A percentile compares a stretch with the other conserved stretches of the same genome.
phyloP scores from a whole-genome alignment of 2,329 filamentous ascomycete species.

The Diaporthe nobilis region DNA sequence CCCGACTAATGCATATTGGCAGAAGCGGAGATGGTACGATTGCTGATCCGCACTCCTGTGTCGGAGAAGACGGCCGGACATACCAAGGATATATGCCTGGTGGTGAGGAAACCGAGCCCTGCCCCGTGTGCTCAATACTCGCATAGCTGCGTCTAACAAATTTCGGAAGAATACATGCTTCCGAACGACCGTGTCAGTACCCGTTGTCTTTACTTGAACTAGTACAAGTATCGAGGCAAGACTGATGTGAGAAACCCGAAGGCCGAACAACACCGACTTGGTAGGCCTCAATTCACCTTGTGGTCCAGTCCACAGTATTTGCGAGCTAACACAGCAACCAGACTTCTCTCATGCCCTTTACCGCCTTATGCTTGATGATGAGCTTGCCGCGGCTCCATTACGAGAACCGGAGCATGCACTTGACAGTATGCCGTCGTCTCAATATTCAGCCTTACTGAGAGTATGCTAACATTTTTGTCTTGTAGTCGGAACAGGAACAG shows the following conservation, averaged over 20 bases:
- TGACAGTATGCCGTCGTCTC: slow-evolving; percentile 6
- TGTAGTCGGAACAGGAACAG: slow-evolving; percentile 17
- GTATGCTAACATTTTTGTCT: neutral
- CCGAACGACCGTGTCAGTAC: slow-evolving; percentile 11
- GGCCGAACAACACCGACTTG: slow-evolving; percentile 19
- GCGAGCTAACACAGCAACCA: neutral
- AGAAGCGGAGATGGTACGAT: slow-evolving; percentile 14
- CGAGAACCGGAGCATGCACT: slow-evolving; percentile 9
- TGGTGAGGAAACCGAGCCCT: slow-evolving; percentile 3
- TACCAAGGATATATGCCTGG: slow-evolving; percentile 21
- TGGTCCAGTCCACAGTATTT: neutral
- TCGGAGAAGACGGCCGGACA: slow-evolving; percentile 13
- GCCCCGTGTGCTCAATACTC: neutral
- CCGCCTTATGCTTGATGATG: slow-evolving; percentile 13
- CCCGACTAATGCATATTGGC: neutral
- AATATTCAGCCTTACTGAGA: neutral
- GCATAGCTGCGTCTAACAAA: neutral
- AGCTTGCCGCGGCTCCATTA: slow-evolving; percentile 11
- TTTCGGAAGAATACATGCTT: slow-evolving; percentile 17
- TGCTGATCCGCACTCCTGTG: slow-evolving; percentile 2
- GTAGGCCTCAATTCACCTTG: neutral
- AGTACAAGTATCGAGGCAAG: neutral
- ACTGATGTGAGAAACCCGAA: neutral
- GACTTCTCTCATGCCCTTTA: slow-evolving; percentile 22
- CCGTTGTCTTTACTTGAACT: neutral